Percentiles rank a stretch among this genome's conserved stretches.
phyloP scores from a whole-genome alignment of 805 yeast genomes.

The Myxozyma sirexii region DNA sequence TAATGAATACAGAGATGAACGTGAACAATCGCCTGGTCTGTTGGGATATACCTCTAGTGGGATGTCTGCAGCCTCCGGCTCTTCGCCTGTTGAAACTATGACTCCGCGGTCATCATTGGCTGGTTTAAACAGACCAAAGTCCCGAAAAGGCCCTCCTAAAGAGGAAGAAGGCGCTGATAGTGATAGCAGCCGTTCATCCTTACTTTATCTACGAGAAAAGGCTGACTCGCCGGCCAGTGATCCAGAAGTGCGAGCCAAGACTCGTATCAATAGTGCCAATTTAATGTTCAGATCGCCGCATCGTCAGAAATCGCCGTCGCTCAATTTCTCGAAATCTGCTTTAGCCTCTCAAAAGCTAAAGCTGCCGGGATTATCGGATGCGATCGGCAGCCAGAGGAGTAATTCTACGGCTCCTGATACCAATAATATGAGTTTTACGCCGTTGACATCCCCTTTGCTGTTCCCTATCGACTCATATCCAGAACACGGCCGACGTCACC shows the following conservation, averaged over 20 bases:
- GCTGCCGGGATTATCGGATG: neutral
- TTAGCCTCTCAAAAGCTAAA: constrained; percentile 18
- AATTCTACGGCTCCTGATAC: neutral
- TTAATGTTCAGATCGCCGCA: constrained; percentile 33
- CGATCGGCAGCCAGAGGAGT: neutral
- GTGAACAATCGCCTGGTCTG: constrained; percentile 27
- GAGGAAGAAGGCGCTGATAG: constrained; percentile 33
- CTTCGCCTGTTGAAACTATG: constrained; percentile 23
- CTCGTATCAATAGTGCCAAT: constrained; percentile 23
- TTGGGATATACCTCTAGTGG: constrained; percentile 18
- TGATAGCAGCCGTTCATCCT: constrained; percentile 33
- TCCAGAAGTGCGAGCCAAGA: constrained; percentile 14
- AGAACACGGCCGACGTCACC: constrained; percentile 30
- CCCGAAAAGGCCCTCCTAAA: constrained; percentile 13
- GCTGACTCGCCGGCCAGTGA: constrained; percentile 34
- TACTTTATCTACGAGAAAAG: constrained; percentile 27
- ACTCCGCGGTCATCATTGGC: constrained; percentile 8
- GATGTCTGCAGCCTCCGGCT: constrained; percentile 26
- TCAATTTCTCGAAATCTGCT: constrained; percentile 25
- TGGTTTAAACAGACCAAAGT: constrained; percentile 16
- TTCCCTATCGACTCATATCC: constrained; percentile 49
- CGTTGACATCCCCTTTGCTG: constrained; percentile 61
- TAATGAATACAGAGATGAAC: constrained; percentile 27
- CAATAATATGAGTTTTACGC: constrained; percentile 44
- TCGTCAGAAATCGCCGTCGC: constrained; percentile 31